Evolutionary conservation across 2,329 filamentous ascomycete genomes (phyloP).

Genomic region (Calonectria ilicicola): DNA sequence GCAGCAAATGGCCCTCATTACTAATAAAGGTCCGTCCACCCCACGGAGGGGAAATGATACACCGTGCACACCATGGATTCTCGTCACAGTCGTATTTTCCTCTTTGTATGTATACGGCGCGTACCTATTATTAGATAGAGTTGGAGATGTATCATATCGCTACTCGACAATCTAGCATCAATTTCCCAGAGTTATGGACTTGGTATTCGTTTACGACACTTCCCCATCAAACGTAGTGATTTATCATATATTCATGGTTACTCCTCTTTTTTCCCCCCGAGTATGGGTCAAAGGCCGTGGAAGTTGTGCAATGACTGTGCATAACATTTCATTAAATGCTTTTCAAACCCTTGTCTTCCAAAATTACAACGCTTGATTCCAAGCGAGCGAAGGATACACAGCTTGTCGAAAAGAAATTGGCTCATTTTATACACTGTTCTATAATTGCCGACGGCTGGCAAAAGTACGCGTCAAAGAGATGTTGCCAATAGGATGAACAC

Average conservation of each 20-base stretch:
- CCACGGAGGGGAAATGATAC: background rate
- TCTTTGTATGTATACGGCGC: background rate
- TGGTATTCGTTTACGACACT: too few relatives aligned
- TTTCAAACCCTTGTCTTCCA: background rate
- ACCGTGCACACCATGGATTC: slow-evolving; percentile 4
- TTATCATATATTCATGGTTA: too few relatives aligned
- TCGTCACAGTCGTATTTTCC: background rate
- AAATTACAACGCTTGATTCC: background rate
- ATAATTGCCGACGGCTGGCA: background rate
- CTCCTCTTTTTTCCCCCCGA: background rate
- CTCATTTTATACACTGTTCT: background rate
- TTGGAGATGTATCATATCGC: background rate
- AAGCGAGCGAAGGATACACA: too few relatives aligned
- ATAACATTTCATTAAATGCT: background rate
- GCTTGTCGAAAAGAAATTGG: background rate
- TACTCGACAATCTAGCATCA: background rate
- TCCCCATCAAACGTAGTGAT: background rate
- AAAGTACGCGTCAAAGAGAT: background rate
- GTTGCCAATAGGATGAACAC: background rate
- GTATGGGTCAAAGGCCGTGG: background rate
- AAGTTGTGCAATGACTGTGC: background rate
- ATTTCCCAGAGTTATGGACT: background rate
- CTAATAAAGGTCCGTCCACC: background rate
- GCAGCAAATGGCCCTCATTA: background rate
- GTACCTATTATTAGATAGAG: slow-evolving; percentile 1